phyloP scores from a whole-genome alignment of 2,329 filamentous ascomycete genomes.

The Phymatotrichopsis omnivora region DNA sequence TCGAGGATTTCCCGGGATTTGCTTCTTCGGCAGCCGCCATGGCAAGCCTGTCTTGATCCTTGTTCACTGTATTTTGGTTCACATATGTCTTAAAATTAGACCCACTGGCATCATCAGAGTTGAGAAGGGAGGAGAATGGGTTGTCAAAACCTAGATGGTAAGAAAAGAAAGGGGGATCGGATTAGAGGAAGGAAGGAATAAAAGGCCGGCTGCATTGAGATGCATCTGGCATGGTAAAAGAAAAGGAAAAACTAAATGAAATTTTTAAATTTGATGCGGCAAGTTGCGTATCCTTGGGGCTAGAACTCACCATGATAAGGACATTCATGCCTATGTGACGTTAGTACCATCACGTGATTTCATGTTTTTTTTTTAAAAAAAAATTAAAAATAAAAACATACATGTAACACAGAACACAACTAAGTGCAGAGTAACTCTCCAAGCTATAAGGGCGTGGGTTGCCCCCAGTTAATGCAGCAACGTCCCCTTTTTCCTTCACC shows the following conservation, averaged over 20 bases:
- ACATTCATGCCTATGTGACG: conserved; percentile 24
- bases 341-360: not conserved
- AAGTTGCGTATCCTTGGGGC: too few species aligned
- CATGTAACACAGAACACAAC: conserved; percentile 27
- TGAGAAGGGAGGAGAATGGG: too few species aligned
- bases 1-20: not conserved
- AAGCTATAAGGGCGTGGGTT: conserved; percentile 24
- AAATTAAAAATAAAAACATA: conserved; percentile 9
- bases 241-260: too few species aligned
- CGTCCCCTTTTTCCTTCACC: not conserved
- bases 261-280: too few species aligned
- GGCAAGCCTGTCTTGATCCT: conserved; percentile 20
- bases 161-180: too few species aligned
- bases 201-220: too few species aligned
- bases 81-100: too few species aligned
- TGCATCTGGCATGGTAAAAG: too few species aligned
- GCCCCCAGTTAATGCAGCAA: conserved; percentile 12
- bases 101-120: too few species aligned
- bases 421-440: conserved; percentile 26
- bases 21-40: conserved; percentile 11
- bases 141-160: too few species aligned
- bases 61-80: conserved; percentile 16
- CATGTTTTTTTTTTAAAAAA: not conserved
- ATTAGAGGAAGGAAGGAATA: too few species aligned
- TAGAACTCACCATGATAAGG: conserved; percentile 25